Evolutionary conservation across 2,329 filamentous ascomycete genomes (phyloP), one percentile per base, ranked within the genome.

Genomic region (Clonostachys solani): DNA sequence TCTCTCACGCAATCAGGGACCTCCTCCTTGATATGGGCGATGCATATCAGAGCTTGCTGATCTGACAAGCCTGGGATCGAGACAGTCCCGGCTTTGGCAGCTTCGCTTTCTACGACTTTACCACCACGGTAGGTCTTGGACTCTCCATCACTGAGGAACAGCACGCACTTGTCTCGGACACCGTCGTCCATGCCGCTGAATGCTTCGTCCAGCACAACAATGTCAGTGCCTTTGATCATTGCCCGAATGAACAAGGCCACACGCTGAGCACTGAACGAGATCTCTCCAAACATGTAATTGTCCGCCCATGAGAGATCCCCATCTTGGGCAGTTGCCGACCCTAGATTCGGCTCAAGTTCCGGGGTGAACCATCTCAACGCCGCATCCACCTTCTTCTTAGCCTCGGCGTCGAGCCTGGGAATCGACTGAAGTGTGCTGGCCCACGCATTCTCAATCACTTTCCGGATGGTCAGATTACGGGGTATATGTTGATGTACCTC

Each of bases 401-500:
- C 80, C 10, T 77, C 67, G 1, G 69, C 61, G 36, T 81, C 75
- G 1, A 97, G 69, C 40, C 71, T 77, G 0, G 94, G 86, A 51
- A 77, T 82, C 2, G 83, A 77, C 15, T 87, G 75, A 55, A 95
- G 95, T 0, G 94, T 96, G 49, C 95, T 89, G 2, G 91, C 86
- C 86, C 90, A 97, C 1, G 92, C 91, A 44, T 86, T 92, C 61
- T 94, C 89, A 1, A 99, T 64, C 0, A 89, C 80, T 44, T 86
- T 77, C 3, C 89, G 80, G 10, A 96, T 69, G 0, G 84, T 86
- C 42, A 96, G 72, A 35, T 79, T 74, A 43, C 86, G 84, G 1
- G 94, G 92, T 69, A 97, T 96, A 65, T 95, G 91, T 45, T 89
- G 85, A 59, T 97, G 92, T 5, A 97, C 87, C 62, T 97, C 94